A percentile compares a stretch with the other conserved stretches of the same genome.
Conservation (phyloP, 805 yeast species). For the Ogataea wickerhamii region DNA sequence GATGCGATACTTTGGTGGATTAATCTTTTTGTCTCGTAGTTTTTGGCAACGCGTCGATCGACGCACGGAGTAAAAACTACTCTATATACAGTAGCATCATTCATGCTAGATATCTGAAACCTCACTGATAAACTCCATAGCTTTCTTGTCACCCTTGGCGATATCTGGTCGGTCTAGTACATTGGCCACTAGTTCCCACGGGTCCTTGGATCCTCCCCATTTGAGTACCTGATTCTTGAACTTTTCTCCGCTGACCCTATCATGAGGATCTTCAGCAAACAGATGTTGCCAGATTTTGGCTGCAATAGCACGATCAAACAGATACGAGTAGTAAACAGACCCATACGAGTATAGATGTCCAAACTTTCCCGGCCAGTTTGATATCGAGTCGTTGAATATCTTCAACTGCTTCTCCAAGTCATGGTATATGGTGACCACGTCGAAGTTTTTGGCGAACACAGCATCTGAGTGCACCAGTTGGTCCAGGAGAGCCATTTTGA, state of each 20-base stretch:
- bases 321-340: slow-evolving; percentile 86
- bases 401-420: slow-evolving; percentile 53
- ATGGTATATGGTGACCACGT: slow-evolving; percentile 63
- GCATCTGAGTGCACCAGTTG: slow-evolving; percentile 63
- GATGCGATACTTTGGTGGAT: no score
- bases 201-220: slow-evolving; percentile 94
- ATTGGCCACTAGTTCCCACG: slow-evolving; percentile 82
- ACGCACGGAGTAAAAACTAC: no score
- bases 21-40: no score
- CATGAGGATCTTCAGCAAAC: slow-evolving; percentile 68
- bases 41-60: no score
- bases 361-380: slow-evolving; percentile 92
- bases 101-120: slow-evolving; percentile 13
- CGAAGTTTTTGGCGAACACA: slow-evolving; percentile 42
- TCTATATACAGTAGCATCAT: no score
- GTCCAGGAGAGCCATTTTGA: slow-evolving; percentile 86
- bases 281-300: slow-evolving; percentile 75
- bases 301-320: slow-evolving; percentile 91
- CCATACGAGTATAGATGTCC: slow-evolving; percentile 94
- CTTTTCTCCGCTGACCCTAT: slow-evolving; percentile 68
- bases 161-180: slow-evolving; percentile 64
- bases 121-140: slow-evolving; percentile 57
- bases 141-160: slow-evolving; percentile 61
- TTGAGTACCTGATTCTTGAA: slow-evolving; percentile 66
- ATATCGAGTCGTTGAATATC: slow-evolving; percentile 62